Evolutionary conservation across 2,329 filamentous ascomycete genomes (phyloP), one percentile per base, ranked within the genome.

Genomic region (Knoxdaviesia proteae): DNA sequence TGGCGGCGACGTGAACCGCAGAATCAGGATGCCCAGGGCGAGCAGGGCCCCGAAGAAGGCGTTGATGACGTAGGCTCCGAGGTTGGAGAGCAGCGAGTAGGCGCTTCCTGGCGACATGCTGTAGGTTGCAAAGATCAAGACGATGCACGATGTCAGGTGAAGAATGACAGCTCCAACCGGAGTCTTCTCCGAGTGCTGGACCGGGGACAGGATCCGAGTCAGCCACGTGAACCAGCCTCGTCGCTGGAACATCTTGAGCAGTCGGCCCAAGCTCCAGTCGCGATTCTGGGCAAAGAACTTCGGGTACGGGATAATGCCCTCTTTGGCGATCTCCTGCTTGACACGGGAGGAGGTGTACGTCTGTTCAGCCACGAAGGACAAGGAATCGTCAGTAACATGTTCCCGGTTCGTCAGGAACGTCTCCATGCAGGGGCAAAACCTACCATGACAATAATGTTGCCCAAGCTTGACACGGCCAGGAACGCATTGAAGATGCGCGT

Each of bases 321-420:
- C 66, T 49, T 74, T 73, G 6, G 70, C 71, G 38, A 75, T 71
- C 50, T 75, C 70, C 49, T 74, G 70, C 51, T 74, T 73, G 11
- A 74, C 64, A 46, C 68, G 59, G 3, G 68, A 61, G 6, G 67
- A 63, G 0, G 67, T 69, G 47, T 69, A 75, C 1, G 69, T 74
- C 47, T 48, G 33, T 6, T 20, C 2, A 7, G 4, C 38, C 6
- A 9, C 34, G 11, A 36, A 9, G 34, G 3, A 36, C 20, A 3
- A 20, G 20, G 20, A 11, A 9, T 36, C 34, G 34, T 36, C 3
- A 36, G 34, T 11, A 36, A 36, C 20, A 20, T 36, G 8, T 36
- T 36, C 9, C 34, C 3, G 9, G 8, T 36, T 11, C 34, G 34
- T 36, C 3, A 9, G 3, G 2, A 36, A 36, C 34, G 11, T 36